phyloP scores from a whole-genome alignment of 371 early-diverging fungal genomes.

The Mortierella sp. region DNA sequence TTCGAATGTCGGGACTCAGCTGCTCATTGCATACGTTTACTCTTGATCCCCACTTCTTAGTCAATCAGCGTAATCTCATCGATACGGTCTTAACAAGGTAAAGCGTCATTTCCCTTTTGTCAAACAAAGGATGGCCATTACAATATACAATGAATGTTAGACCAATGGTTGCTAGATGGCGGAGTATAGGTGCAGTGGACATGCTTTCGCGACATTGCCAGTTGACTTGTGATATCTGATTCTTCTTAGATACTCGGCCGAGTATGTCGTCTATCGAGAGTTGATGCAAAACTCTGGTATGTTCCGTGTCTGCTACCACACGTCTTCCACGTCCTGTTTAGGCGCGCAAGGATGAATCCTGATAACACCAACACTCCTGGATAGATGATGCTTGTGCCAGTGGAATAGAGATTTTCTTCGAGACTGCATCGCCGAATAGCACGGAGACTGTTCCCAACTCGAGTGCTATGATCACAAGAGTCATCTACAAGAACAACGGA shows the following conservation, averaged over 20 bases:
- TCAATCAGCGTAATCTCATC: conserved; percentile 92
- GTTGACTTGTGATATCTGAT: neutral
- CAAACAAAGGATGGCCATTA: no score
- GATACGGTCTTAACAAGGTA: conserved; percentile 92
- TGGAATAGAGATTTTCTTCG: conserved; percentile 67
- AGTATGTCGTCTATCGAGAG: conserved; percentile 79
- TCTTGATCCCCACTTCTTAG: conserved; percentile 47
- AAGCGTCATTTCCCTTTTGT: no score
- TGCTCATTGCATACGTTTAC: neutral
- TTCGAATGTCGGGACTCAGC: no score
- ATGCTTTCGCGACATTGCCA: no score
- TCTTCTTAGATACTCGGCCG: conserved; percentile 72
- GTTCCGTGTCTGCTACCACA: neutral
- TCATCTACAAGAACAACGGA: conserved; percentile 88
- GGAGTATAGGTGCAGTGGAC: no score
- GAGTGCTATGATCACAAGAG: conserved; percentile 64
- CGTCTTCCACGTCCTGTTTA: neutral
- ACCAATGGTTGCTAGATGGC: no score
- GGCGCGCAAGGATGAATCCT: no score
- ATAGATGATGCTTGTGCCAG: conserved; percentile 73
- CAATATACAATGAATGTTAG: no score
- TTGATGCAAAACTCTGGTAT: conserved; percentile 82
- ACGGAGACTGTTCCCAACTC: conserved; percentile 57
- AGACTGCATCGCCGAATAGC: conserved; percentile 55
- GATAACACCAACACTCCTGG: neutral